Evolutionary conservation across 768 basidiomycete genomes (phyloP).

Genomic region (Termitomyces sp.): DNA sequence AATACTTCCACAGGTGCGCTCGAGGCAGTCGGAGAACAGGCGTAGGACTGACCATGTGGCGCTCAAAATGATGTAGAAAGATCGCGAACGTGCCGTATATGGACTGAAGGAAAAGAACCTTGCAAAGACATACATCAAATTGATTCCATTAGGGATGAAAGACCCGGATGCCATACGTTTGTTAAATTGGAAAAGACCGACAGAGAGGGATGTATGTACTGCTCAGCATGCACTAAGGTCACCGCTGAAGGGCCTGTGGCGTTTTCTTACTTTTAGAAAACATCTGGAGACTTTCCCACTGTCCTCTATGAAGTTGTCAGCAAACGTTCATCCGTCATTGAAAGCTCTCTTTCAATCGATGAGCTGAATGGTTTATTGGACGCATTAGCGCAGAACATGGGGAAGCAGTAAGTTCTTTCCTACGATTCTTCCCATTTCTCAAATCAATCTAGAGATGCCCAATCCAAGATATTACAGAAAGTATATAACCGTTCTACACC

Average conservation of each 20-base stretch:
- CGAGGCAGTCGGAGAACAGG: background rate
- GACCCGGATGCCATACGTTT: slow-evolving; percentile 80
- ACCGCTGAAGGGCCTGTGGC: background rate
- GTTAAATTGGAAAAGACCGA: slow-evolving; percentile 87
- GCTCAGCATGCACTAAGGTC: background rate
- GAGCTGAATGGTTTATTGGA: slow-evolving; percentile 81
- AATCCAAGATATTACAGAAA: slow-evolving; percentile 70
- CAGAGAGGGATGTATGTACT: slow-evolving; percentile 48
- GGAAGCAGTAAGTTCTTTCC: slow-evolving; percentile 58
- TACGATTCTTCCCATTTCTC: slow-evolving; percentile 5
- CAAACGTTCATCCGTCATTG: slow-evolving; percentile 75
- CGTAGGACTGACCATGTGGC: background rate
- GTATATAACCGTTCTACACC: slow-evolving; percentile 77
- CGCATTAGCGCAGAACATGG: slow-evolving; percentile 62
- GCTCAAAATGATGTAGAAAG: slow-evolving; percentile 58
- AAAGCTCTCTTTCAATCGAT: slow-evolving; percentile 73
- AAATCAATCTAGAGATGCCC: slow-evolving; percentile 51
- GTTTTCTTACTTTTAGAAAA: slow-evolving; percentile 35
- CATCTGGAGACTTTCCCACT: slow-evolving; percentile 83
- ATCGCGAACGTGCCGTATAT: slow-evolving; percentile 88
- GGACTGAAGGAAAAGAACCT: slow-evolving; percentile 93
- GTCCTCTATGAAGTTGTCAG: slow-evolving; percentile 84
- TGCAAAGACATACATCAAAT: slow-evolving; percentile 87
- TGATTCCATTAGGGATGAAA: slow-evolving; percentile 76
- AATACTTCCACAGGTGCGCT: slow-evolving; percentile 77